These are phyloP conservation scores for Dryas drummondii DNA, from an alignment of 306 rosid genomes.

Conservation along the genomic window DNA sequence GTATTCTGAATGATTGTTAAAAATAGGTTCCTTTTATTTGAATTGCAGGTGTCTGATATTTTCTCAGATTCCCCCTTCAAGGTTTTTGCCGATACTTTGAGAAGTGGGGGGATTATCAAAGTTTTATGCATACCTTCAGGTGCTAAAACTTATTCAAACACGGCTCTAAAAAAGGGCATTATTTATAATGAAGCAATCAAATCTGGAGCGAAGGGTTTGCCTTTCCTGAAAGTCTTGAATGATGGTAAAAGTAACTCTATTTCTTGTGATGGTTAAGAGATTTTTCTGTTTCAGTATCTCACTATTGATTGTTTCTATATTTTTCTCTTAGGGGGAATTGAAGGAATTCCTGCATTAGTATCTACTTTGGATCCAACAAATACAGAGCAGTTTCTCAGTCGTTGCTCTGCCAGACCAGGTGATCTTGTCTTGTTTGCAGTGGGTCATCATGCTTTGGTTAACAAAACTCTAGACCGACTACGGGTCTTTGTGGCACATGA, in stretches of 20 bases:
- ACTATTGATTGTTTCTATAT: constrained; percentile 17
- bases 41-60: constrained; percentile 78
- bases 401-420: constrained; percentile 60
- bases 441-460: constrained; percentile 61
- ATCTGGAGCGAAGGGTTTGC: constrained; percentile 94
- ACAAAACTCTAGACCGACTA: constrained; percentile 80
- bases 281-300: constrained; percentile 13
- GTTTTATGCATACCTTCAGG: constrained; percentile 78
- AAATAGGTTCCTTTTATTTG: constrained; percentile 6
- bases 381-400: constrained; percentile 48
- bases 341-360: constrained; percentile 78
- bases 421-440: constrained; percentile 84
- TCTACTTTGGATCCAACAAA: constrained; percentile 67
- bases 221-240: constrained; percentile 80
- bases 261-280: constrained; percentile 9
- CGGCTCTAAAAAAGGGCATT: constrained; percentile 87
- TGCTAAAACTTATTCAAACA: constrained; percentile 75
- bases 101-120: constrained; percentile 70
- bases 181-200: constrained; percentile 65
- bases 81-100: constrained; percentile 81
- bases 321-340: constrained; percentile 59
- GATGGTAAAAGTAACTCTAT: constrained; percentile 49
- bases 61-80: constrained; percentile 73
- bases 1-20: background rate
- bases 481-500: constrained; percentile 71